A percentile compares a stretch with the other conserved stretches of the same genome.
Evolutionary conservation across 2,329 filamentous ascomycete species (phyloP).

Genomic region (Botrytis aclada): DNA sequence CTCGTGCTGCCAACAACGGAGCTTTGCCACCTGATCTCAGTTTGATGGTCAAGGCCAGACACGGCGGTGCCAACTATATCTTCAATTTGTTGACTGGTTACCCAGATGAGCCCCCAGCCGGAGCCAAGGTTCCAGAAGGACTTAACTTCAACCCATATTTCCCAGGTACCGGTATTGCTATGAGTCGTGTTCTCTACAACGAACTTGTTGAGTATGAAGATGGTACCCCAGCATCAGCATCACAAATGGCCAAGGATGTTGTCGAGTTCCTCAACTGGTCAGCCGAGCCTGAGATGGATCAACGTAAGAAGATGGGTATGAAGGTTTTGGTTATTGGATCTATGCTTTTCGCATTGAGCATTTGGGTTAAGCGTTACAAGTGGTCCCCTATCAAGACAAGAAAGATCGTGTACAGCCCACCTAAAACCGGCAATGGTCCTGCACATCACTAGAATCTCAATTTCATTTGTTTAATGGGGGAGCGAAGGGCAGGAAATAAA

Average conservation of each 20-base stretch:
- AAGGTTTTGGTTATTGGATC: constrained; percentile 84
- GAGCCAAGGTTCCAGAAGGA: constrained; percentile 77
- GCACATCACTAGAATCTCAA: constrained; percentile 29
- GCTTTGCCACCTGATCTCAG: constrained; percentile 96
- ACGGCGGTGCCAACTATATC: constrained; percentile 98
- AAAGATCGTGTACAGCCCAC: constrained; percentile 86
- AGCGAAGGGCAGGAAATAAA: constrained; percentile 29
- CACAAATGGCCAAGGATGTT: constrained; percentile 99
- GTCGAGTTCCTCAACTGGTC: constrained; percentile 99
- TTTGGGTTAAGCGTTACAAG: constrained; percentile 99
- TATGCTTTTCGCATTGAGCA: constrained; percentile 77
- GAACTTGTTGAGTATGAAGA: constrained; percentile 98
- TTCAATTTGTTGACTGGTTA: constrained; percentile 96
- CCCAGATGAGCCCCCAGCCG: constrained; percentile 91
- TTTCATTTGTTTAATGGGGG: constrained; percentile 31
- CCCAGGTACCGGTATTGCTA: constrained; percentile 97
- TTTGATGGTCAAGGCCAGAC: constrained; percentile 94
- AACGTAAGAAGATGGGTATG: constrained; percentile 99
- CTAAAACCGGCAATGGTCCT: constrained; percentile 37
- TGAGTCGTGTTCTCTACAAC: constrained; percentile 98
- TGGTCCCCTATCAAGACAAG: constrained; percentile 95
- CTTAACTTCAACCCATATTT: constrained; percentile 99
- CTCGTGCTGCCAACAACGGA: constrained; percentile 96
- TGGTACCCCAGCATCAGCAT: constrained; percentile 86
- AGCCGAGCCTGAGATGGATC: constrained; percentile 98